Evolutionary conservation across 2,329 filamentous ascomycete genomes (phyloP), one percentile per base, ranked within the genome.

Genomic region (Trichoderma sp.): DNA sequence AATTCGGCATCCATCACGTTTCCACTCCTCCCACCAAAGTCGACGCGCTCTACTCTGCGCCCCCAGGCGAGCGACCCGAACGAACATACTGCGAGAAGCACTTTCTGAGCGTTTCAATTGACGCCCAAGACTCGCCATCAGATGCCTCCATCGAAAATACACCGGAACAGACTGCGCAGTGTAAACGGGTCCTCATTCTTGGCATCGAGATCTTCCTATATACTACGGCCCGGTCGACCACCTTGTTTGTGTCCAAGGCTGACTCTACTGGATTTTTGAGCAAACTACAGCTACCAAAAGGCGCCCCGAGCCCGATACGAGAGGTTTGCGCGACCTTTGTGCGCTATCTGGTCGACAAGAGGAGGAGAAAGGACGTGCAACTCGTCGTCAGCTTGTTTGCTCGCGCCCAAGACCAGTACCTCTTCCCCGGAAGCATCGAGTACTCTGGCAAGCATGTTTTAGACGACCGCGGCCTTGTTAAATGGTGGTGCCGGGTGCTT

Each of bases 201-300:
- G 95, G 91, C 18, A 86, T 99, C 71, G 96, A 99, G 77, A 85
- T 97, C 63, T 85, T 96, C 74, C 87, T 99, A 70, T 99, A 96
- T 80, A 91, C 89, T 0, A 97, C 94, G 0, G 86, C 87, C 56
- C 86, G 87, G 74, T 87, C 93, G 28, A 97, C 91, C 1, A 97
- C 92, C 4, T 86, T 98, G 66, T 99, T 99, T 78, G 91, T 99
- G 28, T 95, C 94, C 71, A 99, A 99, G 80, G 96, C 96, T 59
- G 96, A 99, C 81, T 97, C 96, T 11, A 97, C 95, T 0, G 96
- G 96, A 28, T 96, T 93, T 77, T 82, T 97, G 11, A 84, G 89
- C 72, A 83, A 91, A 2, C 82, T 94, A 43, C 81, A 86, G 21
- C 82, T 92, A 0, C 86, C 89, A 18, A 86, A 82, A 73, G 84